Base-by-base conservation (phyloP, 805 yeast genomes). In the Nadsonia fulvescens region DNA sequence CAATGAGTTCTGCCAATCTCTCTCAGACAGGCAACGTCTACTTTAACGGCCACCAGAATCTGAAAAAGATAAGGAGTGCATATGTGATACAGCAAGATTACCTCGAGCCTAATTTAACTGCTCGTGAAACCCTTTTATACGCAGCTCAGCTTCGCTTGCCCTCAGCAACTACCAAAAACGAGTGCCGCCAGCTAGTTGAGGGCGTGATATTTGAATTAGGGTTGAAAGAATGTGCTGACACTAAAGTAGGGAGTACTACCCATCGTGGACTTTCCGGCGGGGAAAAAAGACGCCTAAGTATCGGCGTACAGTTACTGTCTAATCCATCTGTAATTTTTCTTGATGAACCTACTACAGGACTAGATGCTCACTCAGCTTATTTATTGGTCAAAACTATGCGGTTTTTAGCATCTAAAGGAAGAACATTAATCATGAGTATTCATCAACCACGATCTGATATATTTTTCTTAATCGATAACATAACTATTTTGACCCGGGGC, bases 291-390 rank as follows among this genome's bases (percentile, higher is more conserved):
- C 49, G 93, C 32, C 58, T 76, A 4, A 71, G 83, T 23, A 63
- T 79, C 18, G 93, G 79, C 0, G 64, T 78, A 10, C 92, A 79
- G 44, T 51, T 79, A 42, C 54, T 79, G 24, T 64, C 76, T 5
- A 74, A 70, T 35, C 93, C 93, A 0, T 66, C 82, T 0, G 53
- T 79, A 2, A 47, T 81, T 32, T 78, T 78, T 39, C 48, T 79
- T 22, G 93, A 79, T 45, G 93, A 79, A 39, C 92, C 93, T 5
- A 79, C 93, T 1, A 78, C 93, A 0, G 92, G 93, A 1, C 50
- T 79, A 17, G 93, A 79, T 46, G 70, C 91, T 4, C 69, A 67
- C 33, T 70, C 82, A 8, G 83, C 93, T 0, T 63, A 58, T 35
- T 51, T 69, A 30, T 53, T 79, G 18, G 62, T 79, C 9, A 53